Base-by-base conservation (phyloP, 306 rosid species). In the Ormosia emarginata region DNA sequence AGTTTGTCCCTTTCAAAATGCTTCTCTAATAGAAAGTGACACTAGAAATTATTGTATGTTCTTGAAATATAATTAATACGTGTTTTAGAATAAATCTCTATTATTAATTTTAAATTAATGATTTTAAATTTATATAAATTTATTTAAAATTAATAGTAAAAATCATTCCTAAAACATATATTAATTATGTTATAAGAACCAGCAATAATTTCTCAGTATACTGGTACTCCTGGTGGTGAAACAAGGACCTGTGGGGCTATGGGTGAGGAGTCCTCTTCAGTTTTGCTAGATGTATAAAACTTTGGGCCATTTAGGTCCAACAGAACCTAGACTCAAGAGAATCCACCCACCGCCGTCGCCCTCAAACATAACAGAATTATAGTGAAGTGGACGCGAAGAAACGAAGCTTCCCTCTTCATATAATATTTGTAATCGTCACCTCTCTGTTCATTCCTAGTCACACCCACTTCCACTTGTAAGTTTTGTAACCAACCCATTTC, bases 381-480 rank as follows among this genome's bases (percentile, higher is more conserved):
- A 89, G 98, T 95, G 99, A 90, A 95, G 99, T 95, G 97, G 89
- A 95, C 90, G 98, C 97, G 86, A 95, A 93, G 99, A 88, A 95
- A 95, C 86, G 98, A 95, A 95, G 92, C 90, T 86, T 84, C 87
- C 82, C 64, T 67, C 81, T 57, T 78, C 72, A 15, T 71, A 32
- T 14, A 0, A 37, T 53, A 79, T 49, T 12, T 49, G 6, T 12
- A 12, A 12, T 49, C 24, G 24, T 24, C 24, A 49, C 17, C 13
- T 11, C 55, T 49, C 13, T 75, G 37, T 34, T 58, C 11, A 17
- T 10, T 62, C 71, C 79, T 29, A 69, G 59, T 34, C 44, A 63
- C 17, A 49, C 55, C 55, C 4, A 49, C 13, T 14, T 46, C 13
- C 55, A 12, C 44, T 41, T 41, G 47, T 7, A 41, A 41, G 10